phyloP scores from a whole-genome alignment of 768 basidiomycete species.

The Kondoa subrosea region DNA sequence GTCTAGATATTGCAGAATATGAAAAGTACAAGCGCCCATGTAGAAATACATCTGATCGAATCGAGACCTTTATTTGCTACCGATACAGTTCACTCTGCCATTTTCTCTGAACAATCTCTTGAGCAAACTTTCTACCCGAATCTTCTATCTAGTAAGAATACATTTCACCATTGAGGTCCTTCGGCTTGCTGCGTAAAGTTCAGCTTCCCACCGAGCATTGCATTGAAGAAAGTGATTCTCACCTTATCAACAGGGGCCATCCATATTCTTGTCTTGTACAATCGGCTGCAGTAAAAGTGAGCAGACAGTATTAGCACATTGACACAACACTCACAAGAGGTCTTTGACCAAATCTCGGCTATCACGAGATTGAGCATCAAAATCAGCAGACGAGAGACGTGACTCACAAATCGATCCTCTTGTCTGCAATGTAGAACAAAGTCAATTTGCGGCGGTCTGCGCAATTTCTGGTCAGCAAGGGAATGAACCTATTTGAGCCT shows the following conservation, averaged over 20 bases:
- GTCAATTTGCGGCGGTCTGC: constrained; percentile 84
- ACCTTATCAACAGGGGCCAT: constrained; percentile 13
- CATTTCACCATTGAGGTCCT: too few species aligned
- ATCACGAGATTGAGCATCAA: neutral
- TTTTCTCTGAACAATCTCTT: too few species aligned
- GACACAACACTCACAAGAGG: constrained; percentile 5
- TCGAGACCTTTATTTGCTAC: too few species aligned
- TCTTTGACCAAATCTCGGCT: constrained; percentile 19
- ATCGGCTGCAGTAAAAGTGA: neutral
- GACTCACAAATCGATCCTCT: constrained; percentile 45
- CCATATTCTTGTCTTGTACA: constrained; percentile 87
- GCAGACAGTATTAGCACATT: neutral
- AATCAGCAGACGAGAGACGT: neutral
- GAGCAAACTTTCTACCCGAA: too few species aligned
- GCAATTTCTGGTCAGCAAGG: neutral
- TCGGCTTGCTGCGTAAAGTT: too few species aligned
- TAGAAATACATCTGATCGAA: neutral
- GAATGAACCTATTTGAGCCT: neutral
- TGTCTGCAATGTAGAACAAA: constrained; percentile 93
- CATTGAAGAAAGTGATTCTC: too few species aligned
- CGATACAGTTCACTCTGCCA: too few species aligned
- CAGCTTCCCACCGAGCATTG: too few species aligned
- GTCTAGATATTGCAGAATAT: too few species aligned
- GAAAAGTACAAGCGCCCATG: neutral
- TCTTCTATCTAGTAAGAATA: too few species aligned